phyloP scores from a whole-genome alignment of 345 rosid species.

The Populus simonii region DNA sequence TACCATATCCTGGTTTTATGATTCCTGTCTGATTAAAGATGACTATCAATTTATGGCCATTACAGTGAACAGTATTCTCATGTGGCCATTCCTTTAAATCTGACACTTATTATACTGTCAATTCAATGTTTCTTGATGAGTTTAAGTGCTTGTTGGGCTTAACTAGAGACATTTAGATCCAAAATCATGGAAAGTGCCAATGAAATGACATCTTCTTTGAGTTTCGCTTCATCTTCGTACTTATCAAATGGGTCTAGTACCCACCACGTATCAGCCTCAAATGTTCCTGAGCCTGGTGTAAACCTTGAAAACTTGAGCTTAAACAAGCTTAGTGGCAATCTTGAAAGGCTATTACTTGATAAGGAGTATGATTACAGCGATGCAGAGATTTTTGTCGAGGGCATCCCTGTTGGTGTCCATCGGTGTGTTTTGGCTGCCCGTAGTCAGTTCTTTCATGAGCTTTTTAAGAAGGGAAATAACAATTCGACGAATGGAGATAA shows the following conservation, averaged over 20 bases:
- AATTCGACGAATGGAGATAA: constrained; percentile 25
- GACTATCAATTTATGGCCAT: background rate
- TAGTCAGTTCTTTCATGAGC: constrained; percentile 34
- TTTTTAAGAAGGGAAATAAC: background rate
- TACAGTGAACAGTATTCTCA: background rate
- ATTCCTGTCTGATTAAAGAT: background rate
- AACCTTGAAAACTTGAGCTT: background rate
- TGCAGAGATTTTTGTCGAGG: background rate
- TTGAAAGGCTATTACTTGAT: background rate
- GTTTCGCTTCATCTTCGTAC: background rate
- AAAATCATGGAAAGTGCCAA: background rate
- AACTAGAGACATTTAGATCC: background rate
- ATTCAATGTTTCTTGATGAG: background rate
- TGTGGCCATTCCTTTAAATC: background rate
- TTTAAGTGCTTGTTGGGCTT: background rate
- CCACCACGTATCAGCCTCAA: background rate
- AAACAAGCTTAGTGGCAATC: background rate
- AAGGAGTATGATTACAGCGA: background rate
- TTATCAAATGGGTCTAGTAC: background rate
- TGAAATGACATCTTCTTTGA: background rate
- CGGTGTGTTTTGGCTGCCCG: constrained; percentile 48
- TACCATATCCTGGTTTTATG: background rate
- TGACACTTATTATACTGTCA: background rate
- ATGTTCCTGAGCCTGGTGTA: background rate
- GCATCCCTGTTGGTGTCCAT: constrained; percentile 22